Conservation (phyloP, 441 rosid genomes). For the Viola pubescens region DNA sequence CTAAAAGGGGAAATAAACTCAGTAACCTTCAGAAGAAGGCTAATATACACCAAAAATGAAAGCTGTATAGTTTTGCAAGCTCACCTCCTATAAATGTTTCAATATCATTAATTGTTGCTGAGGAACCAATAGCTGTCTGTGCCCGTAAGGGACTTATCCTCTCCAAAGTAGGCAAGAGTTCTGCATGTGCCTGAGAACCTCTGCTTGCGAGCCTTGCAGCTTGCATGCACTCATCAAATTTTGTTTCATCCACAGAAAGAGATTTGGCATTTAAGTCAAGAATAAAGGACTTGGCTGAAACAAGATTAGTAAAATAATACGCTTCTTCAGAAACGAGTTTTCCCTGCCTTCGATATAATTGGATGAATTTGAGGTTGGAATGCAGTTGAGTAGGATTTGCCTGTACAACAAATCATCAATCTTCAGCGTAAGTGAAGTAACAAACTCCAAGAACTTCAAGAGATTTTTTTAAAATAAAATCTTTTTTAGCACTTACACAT, state of each 20-base stretch:
- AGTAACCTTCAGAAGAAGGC: background rate
- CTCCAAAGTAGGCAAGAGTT: conserved; percentile 12
- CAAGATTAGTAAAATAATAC: conserved; percentile 44
- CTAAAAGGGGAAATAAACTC: background rate
- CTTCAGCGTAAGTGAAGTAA: background rate
- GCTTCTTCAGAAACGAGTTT: conserved; percentile 46
- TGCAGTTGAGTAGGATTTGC: conserved; percentile 63
- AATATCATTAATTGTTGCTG: conserved; percentile 11
- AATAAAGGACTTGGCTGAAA: conserved; percentile 44
- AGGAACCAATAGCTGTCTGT: conserved; percentile 20
- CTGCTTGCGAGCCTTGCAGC: conserved; percentile 39
- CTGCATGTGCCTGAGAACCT: conserved; percentile 13
- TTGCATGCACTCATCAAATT: conserved; percentile 51
- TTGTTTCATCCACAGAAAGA: conserved; percentile 45
- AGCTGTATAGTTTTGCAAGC: conserved; percentile 7
- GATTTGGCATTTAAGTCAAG: conserved; percentile 44
- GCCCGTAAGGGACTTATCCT: conserved; percentile 15
- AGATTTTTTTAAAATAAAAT: too few species aligned
- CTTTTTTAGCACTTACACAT: too few species aligned
- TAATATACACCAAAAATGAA: background rate
- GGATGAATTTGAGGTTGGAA: conserved; percentile 52
- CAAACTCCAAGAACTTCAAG: background rate
- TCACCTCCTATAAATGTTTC: conserved; percentile 27
- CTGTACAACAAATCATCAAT: conserved; percentile 23
- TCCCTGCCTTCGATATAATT: conserved; percentile 33